A percentile compares a stretch with the other conserved stretches of the same genome.
These are phyloP conservation scores for Neurospora sp. DNA, from an alignment of 495 filamentous ascomycete species.

Conservation along the genomic window DNA sequence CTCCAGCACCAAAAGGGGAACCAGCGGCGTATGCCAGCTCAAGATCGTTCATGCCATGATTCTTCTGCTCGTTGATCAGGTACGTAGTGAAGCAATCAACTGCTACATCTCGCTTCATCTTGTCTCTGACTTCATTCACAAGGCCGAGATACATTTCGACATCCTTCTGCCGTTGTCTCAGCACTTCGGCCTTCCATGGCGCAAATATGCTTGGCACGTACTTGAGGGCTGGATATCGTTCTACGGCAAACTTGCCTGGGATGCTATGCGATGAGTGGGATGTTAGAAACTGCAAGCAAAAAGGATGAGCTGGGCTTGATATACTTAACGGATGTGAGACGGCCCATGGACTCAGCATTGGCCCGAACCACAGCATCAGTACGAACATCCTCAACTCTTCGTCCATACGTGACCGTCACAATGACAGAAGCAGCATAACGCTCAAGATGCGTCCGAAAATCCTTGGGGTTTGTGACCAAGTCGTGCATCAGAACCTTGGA, in stretches of 20 bases:
- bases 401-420: slow-evolving; percentile 48
- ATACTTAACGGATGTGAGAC: slow-evolving; percentile 45
- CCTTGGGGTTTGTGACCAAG: slow-evolving; percentile 24
- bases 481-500: slow-evolving; percentile 38
- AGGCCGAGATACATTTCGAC: slow-evolving; percentile 40
- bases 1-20: slow-evolving; percentile 51
- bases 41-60: slow-evolving; percentile 38
- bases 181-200: slow-evolving; percentile 46
- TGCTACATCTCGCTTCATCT: slow-evolving; percentile 25
- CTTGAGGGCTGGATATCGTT: slow-evolving; percentile 46
- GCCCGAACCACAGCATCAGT: slow-evolving; percentile 41
- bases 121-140: slow-evolving; percentile 25
- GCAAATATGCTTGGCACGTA: slow-evolving; percentile 42
- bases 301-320: too few relatives aligned
- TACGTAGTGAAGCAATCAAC: slow-evolving; percentile 41
- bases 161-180: slow-evolving; percentile 40
- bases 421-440: slow-evolving; percentile 50
- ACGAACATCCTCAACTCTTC: slow-evolving; percentile 43
- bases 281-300: too few relatives aligned
- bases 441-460: slow-evolving; percentile 30
- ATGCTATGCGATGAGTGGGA: too few relatives aligned
- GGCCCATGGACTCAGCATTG: slow-evolving; percentile 46
- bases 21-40: slow-evolving; percentile 48
- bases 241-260: slow-evolving; percentile 47
- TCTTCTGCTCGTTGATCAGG: slow-evolving; percentile 35